These are phyloP conservation scores for Cercospora nicotianae DNA, from an alignment of 2,329 filamentous ascomycete genomes.

Conservation along the genomic window DNA sequence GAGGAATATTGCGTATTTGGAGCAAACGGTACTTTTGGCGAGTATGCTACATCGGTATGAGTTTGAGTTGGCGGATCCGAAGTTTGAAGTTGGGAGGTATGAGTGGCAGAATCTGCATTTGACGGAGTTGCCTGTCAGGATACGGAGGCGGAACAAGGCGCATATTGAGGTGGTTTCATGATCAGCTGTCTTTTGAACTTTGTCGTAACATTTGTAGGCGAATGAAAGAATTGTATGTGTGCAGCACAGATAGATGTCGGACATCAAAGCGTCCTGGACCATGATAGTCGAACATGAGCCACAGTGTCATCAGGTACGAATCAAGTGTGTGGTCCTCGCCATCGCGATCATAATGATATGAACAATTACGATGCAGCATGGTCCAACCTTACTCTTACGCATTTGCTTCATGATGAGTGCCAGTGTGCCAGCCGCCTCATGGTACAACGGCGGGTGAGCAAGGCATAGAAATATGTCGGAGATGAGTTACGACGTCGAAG, in stretches of 20 bases:
- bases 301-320: neutral
- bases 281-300: neutral
- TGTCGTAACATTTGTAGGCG: neutral
- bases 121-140: slow-evolving; percentile 42
- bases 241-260: neutral
- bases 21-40: slow-evolving; percentile 32
- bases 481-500: neutral
- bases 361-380: neutral
- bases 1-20: slow-evolving; percentile 34
- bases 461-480: neutral
- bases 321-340: neutral
- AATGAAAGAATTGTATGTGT: neutral
- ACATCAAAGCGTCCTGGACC: neutral
- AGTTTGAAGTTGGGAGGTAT: slow-evolving; percentile 39
- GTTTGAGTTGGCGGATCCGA: slow-evolving; percentile 40
- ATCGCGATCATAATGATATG: neutral
- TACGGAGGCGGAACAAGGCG: slow-evolving; percentile 37
- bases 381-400: neutral
- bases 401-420: too few species aligned
- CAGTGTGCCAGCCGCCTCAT: too few species aligned
- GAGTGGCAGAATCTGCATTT: slow-evolving; percentile 44
- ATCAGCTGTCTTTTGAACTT: neutral
- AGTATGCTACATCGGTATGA: slow-evolving; percentile 42
- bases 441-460: too few species aligned
- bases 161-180: neutral